These are phyloP conservation scores for Kalaharituber pfeilii DNA, from an alignment of 2,329 filamentous ascomycete species.

Conservation along the genomic window DNA sequence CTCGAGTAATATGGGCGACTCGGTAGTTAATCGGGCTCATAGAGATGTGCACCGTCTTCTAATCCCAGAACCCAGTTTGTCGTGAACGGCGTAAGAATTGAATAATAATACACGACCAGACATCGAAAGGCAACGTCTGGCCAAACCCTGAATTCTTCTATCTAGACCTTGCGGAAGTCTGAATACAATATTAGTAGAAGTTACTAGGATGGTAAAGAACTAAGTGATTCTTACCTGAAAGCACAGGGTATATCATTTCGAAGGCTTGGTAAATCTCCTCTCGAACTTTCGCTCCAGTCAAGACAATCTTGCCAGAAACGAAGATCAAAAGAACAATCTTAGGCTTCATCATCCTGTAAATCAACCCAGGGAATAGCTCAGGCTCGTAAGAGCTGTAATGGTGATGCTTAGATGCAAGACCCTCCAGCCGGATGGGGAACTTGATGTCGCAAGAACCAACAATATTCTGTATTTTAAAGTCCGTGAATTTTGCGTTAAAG, in stretches of 20 bases:
- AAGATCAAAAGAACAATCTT: conserved; percentile 98
- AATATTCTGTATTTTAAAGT: conserved; percentile 99
- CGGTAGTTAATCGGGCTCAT: not conserved
- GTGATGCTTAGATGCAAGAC: conserved; percentile 89
- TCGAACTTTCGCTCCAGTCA: conserved; percentile 92
- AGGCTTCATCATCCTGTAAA: conserved; percentile 99
- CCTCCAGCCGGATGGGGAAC: conserved; percentile 94
- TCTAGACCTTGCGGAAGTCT: conserved; percentile 47
- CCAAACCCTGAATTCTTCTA: not conserved
- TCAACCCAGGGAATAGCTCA: conserved; percentile 94
- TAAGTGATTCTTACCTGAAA: conserved; percentile 49
- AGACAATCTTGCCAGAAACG: conserved; percentile 93
- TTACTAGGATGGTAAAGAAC: conserved; percentile 13
- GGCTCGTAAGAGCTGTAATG: conserved; percentile 99
- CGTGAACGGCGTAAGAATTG: not conserved
- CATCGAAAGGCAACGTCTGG: not conserved
- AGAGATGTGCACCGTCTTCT: not conserved
- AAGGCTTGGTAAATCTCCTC: conserved; percentile 97
- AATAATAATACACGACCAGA: conserved; percentile 1
- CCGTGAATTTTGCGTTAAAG: conserved; percentile 98
- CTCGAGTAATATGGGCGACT: not conserved
- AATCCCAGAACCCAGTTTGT: not conserved
- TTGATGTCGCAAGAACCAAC: conserved; percentile 98
- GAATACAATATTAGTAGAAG: conserved; percentile 17
- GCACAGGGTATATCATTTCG: conserved; percentile 91